Evolutionary conservation across 768 basidiomycete species (phyloP), one percentile per base, ranked within the genome.

Genomic region (Boletus pseudopeckii): DNA sequence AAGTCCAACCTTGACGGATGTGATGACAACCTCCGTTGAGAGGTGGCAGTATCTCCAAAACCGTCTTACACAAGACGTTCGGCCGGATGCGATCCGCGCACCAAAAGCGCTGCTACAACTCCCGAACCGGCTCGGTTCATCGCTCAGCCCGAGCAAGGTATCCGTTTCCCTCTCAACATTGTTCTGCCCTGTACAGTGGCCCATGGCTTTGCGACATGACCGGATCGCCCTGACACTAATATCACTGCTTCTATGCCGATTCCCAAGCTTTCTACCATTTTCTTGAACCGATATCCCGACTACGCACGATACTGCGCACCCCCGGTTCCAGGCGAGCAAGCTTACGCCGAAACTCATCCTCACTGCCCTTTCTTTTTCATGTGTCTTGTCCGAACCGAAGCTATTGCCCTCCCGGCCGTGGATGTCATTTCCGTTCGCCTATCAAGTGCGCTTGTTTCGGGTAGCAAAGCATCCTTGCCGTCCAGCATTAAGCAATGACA

Each of bases 211-310:
- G 68, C 66, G 63, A 63, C 34, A 41, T 48, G 40, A 22, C 33
- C 67, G 64, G 67, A 66, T 69, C 69, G 50, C 26, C 17, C n/a
- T 54, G 54, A 52, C 49, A 22, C 33, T 22, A 20, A 11, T 20
- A 47, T 9, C 42, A 28, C 36, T 10, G 2, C 39, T 7, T 50
- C 26, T 18, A n/a, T 53, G 26, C 60, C 46, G 37, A 38, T 22
- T 53, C 56, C 55, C 49, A 41, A 39, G n/a, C 38, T 20, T 41
- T 41, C 33, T 14, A 43, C 14, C 37, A 8, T 20, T n/a, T 26
- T 48, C 38, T 48, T 33, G 20, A 15, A 20, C 47, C 26, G 41
- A 50, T 50, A 11, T 45, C 36, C 58, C 45, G 49, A 55, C 37
- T 37, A 17, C 7, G 8, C 43, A 32, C 55, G 46, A 33, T 11